Evolutionary conservation across 2,329 filamentous ascomycete species (phyloP), one percentile per base, ranked within the genome.

Genomic region (Proliferodiscus dingleyae): DNA sequence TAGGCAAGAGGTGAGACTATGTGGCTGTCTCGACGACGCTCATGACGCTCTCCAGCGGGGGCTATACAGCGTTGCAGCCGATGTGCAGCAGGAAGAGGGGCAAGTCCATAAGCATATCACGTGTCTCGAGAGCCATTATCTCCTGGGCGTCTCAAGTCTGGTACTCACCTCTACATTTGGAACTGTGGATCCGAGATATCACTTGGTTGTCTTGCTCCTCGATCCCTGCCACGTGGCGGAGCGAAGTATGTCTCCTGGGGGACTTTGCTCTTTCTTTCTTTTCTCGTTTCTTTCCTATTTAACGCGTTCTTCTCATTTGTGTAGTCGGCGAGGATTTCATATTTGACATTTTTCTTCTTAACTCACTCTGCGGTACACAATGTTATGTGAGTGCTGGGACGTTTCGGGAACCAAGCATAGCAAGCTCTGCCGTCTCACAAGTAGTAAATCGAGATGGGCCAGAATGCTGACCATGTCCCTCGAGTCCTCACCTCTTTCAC

Each of bases 171-270:
- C 28, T 19, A 15, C 38, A 29, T 41, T 41, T 29, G 38, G 11
- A 21, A 29, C 15, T 45, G 41, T 44, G 40, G 46, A 33, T 37
- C 21, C 15, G 37, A 41, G 41, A 41, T 42, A 37, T 26, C 11
- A 13, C 21, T 16, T 26, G 29, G 37, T 45, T 45, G 46, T 42
- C 37, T 38, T 30, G 28, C 41, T 34, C 3, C 32, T 34, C 32
- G 15, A 18, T 16, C 15, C 37, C 40, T 39, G 46, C 46, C 46
- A 49, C 46, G 46, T 49, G 46, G 41, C 46, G 28, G 46, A 15
- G 28, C 42, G 40, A 38, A 49, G 36, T 32, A 24, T 39, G 21
- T 32, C 21, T 22, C n/a, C 19, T 22, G 30, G 45, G 26, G 23
- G 11, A n/a, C 32, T 34, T n/a, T 41, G 18, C 24, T 13, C 30